phyloP scores from a whole-genome alignment of 225 moss, liverwort and hornwort genomes.

The Thuidium tamariscinum region DNA sequence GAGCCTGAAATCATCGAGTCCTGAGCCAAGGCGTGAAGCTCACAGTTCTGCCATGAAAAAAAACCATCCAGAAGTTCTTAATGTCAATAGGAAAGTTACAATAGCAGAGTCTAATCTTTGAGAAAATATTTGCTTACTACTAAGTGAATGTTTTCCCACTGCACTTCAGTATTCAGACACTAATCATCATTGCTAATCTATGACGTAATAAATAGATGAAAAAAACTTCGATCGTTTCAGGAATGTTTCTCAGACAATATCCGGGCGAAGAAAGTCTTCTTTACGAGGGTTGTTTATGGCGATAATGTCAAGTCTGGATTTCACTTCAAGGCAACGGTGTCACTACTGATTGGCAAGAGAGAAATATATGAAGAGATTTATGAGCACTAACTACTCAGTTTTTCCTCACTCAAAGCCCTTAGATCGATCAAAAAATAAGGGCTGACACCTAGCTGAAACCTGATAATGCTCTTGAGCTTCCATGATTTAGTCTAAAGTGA shows the following conservation, averaged over 20 bases:
- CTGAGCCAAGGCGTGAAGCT: slow-evolving; percentile 55
- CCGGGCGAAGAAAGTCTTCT: background rate
- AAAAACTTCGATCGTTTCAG: background rate
- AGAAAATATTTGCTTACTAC: background rate
- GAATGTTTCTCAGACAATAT: background rate
- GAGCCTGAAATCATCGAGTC: slow-evolving; percentile 51
- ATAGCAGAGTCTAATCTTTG: background rate
- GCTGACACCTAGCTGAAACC: no score
- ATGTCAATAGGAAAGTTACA: background rate
- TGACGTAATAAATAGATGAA: background rate
- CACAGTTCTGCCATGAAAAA: slow-evolving; percentile 30
- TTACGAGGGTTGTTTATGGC: background rate
- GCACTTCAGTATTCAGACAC: background rate
- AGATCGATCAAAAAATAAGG: background rate
- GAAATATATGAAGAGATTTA: background rate
- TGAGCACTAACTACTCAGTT: background rate
- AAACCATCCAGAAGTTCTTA: no score
- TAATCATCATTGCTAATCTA: background rate
- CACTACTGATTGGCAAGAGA: background rate
- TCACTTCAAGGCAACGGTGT: background rate
- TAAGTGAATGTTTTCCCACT: background rate
- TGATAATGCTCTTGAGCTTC: background rate
- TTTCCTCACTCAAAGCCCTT: background rate
- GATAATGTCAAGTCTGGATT: background rate
- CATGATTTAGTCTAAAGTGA: background rate